phyloP scores from a whole-genome alignment of 2,329 filamentous ascomycete species.

The Pleomassaria siparia region DNA sequence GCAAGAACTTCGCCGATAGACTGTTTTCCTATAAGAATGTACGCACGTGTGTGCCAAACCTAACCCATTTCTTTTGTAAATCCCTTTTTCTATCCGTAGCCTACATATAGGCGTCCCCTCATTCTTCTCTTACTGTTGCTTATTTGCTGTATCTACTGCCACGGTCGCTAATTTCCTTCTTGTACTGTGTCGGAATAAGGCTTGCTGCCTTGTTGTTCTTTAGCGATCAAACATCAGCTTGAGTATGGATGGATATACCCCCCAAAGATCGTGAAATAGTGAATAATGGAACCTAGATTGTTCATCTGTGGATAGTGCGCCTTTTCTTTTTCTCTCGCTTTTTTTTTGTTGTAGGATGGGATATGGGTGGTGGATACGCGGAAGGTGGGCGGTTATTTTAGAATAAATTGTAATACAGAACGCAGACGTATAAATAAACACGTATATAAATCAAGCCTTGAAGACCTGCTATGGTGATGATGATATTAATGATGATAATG shows the following conservation, averaged over 20 bases:
- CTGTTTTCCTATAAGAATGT: no score
- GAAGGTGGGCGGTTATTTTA: neutral
- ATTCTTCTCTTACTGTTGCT: conserved; percentile 10
- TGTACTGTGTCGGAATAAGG: conserved; percentile 14
- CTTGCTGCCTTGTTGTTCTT: conserved; percentile 10
- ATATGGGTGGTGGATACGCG: neutral
- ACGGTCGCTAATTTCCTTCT: conserved; percentile 3
- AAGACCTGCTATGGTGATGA: no score
- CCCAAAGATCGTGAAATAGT: conserved; percentile 12
- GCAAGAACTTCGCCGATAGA: conserved; percentile 22
- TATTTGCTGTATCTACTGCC: conserved; percentile 9
- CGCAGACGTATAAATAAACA: neutral
- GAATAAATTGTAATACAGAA: neutral
- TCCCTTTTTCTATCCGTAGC: conserved; percentile 5
- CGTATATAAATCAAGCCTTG: no score
- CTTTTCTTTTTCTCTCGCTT: neutral
- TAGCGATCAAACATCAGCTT: no score
- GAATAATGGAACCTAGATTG: neutral
- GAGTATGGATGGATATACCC: conserved; percentile 30
- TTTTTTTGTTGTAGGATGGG: neutral
- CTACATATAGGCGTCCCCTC: conserved; percentile 7
- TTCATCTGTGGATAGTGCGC: neutral
- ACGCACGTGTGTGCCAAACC: neutral
- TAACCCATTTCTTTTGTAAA: conserved; percentile 15
- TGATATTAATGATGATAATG: no score